Evolutionary conservation across 2,329 filamentous ascomycete species (phyloP).

Genomic region (Pezicula rhizophila): DNA sequence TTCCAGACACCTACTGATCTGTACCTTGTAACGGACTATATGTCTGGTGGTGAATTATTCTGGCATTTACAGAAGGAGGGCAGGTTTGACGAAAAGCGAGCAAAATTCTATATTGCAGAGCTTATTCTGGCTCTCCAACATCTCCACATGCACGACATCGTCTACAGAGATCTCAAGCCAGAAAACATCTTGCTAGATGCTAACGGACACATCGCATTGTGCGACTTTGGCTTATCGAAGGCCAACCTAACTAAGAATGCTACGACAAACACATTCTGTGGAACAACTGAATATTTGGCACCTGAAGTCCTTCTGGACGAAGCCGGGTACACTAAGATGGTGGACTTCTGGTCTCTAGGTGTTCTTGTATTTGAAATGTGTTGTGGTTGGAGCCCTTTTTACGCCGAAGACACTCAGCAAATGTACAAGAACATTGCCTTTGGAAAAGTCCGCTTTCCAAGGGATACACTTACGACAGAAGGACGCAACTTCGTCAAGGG

Average conservation of each 20-base stretch:
- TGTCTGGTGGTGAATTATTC: slow-evolving; percentile 97
- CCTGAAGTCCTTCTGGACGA: slow-evolving; percentile 94
- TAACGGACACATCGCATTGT: slow-evolving; percentile 95
- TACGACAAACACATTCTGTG: slow-evolving; percentile 98
- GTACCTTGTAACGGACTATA: slow-evolving; percentile 98
- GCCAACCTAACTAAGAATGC: slow-evolving; percentile 95
- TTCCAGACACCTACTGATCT: slow-evolving; percentile 97
- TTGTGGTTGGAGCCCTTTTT: slow-evolving; percentile 98
- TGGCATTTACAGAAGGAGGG: slow-evolving; percentile 98
- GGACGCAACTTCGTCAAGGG: slow-evolving; percentile 98
- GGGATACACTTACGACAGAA: slow-evolving; percentile 89
- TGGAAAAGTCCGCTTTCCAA: slow-evolving; percentile 92
- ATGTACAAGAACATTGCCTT: slow-evolving; percentile 99
- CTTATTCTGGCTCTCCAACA: slow-evolving; percentile 93
- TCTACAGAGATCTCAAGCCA: slow-evolving; percentile 94
- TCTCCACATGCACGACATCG: slow-evolving; percentile 93
- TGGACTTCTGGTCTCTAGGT: slow-evolving; percentile 97
- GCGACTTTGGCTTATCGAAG: slow-evolving; percentile 96
- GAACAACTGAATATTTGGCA: slow-evolving; percentile 94
- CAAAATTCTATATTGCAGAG: slow-evolving; percentile 98
- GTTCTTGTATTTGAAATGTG: slow-evolving; percentile 99
- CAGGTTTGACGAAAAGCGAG: slow-evolving; percentile 86
- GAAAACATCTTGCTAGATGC: slow-evolving; percentile 97
- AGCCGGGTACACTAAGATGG: slow-evolving; percentile 98
- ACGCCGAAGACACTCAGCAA: slow-evolving; percentile 97